Evolutionary conservation across 176 grass and related monocot genomes (phyloP), one percentile per base, ranked within the genome.

Genomic region (Lolium multiflorum): DNA sequence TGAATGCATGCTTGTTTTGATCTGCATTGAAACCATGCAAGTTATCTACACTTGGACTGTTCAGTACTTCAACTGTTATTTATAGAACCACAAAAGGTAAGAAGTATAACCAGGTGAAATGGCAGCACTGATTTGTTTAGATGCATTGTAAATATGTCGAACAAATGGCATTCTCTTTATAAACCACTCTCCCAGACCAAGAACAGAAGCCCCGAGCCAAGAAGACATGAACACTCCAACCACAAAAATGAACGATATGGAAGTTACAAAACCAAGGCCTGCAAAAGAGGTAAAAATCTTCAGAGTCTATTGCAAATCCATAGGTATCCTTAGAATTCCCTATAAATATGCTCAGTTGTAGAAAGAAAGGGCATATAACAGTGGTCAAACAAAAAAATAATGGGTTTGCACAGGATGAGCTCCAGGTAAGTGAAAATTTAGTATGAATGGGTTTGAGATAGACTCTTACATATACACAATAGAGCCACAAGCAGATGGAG

Each of bases 201-300:
- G 94, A 79, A 94, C 62, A 71, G 94, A 97, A 18, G 90, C 50
- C 15, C 94, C 94, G 25, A 94, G 16, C 94, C 94, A 97, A 58
- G 92, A 97, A 74, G 94, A 97, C 92, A 94, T 97, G 82, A 97
- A 97, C 37, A 97, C 85, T 60, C 94, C 94, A 80, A 94, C 88
- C 80, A 97, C 82, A 68, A 97, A 97, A 81, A 97, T 97, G 79
- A 97, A 94, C 61, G 83, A 78, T 86, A 97, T 82, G 1, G 94
- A 97, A 57, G 94, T 97, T 80, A 94, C 77, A 67, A 94, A 97
- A 60, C 94, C 94, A 79, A 97, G 94, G 17, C 94, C 92, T 97
- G 90, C 43, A 60, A 72, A 71, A 50, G 55, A 78, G 58, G 65
- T 57, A 60, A 68, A 63, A 77, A 22, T 35, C 15, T 81, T 87